Evolutionary conservation across 169 alveolate species (phyloP), one percentile per base, ranked within the genome.

Genomic region (Eimeria falciformis): DNA sequence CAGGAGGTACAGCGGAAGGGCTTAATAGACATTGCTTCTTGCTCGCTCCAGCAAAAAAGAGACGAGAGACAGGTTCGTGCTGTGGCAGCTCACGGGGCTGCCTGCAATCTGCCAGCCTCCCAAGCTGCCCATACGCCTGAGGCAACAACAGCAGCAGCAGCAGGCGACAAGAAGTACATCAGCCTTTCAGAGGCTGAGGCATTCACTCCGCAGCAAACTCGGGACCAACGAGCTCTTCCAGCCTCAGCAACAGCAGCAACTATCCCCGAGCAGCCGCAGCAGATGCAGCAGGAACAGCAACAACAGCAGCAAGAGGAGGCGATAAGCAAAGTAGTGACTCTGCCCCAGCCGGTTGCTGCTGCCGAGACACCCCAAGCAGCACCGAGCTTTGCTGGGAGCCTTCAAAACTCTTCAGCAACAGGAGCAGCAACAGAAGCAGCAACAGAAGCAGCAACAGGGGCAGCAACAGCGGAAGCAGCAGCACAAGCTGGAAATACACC

Each of bases 11-110:
- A 73, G 62, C 37, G 14, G 62, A 50, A 73, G 83, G 12, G 11
- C 6, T 18, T 5, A 7, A 1, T 47, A 3, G 86, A 47, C 0
- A 47, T 11, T 33, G 69, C 45, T 14, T 50, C n/a, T n/a, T 62
- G 73, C 73, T 14, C 17, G 58, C 84, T 2, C n/a, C 62, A n/a
- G 43, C 84, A 73, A 33, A 47, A 23, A 11, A 65, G 45, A 33
- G 40, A 0, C 68, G 68, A 77, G 45, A 33, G 86, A 33, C 33
- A 23, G 47, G 25, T 77, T 0, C 68, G 45, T 33, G 86, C 25
- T 11, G 86, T 77, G 23, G 86, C 86, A 33, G 86, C 86, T 18
- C 86, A 77, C 68, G 86, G 86, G 68, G 86, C 86, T 21, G 65
- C 65, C 25, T 77, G 86, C 86, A 77, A n/a, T 25, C 43, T 77